These are phyloP conservation scores for Zelonia costaricensis DNA, from an alignment of 208 protist species.

Conservation along the genomic window DNA sequence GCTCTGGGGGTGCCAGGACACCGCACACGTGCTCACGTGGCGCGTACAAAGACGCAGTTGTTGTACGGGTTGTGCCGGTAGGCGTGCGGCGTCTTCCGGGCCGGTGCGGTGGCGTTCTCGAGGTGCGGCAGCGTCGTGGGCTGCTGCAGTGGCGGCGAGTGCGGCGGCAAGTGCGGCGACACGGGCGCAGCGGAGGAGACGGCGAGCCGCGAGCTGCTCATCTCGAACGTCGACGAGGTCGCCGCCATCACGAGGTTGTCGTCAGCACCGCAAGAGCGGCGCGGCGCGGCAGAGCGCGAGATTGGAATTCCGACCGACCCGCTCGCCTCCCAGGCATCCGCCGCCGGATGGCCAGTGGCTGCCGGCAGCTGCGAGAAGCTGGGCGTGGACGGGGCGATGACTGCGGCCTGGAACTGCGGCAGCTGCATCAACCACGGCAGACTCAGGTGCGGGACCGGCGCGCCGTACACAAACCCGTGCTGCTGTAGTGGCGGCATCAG, in stretches of 20 bases:
- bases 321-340: not conserved
- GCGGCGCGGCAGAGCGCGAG: too few relatives aligned
- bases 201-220: not conserved
- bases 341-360: not conserved
- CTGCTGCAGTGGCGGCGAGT: not conserved
- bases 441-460: too few relatives aligned
- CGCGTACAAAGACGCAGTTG: conserved; percentile 9
- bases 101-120: not conserved
- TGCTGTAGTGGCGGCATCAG: too few relatives aligned
- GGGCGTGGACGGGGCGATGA: not conserved
- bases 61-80: conserved; percentile 13
- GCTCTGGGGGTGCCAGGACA: too few relatives aligned
- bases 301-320: not conserved
- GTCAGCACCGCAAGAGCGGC: not conserved
- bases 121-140: not conserved
- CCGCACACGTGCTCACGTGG: not conserved
- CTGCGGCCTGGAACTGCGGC: too few relatives aligned
- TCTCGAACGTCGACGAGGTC: not conserved
- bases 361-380: not conserved
- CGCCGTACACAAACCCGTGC: too few relatives aligned
- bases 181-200: not conserved
- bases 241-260: not conserved
- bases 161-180: not conserved
- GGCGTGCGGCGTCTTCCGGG: not conserved
- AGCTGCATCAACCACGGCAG: too few relatives aligned